Base-by-base conservation (phyloP, 805 yeast species). In the Myxozyma kluyveri region DNA sequence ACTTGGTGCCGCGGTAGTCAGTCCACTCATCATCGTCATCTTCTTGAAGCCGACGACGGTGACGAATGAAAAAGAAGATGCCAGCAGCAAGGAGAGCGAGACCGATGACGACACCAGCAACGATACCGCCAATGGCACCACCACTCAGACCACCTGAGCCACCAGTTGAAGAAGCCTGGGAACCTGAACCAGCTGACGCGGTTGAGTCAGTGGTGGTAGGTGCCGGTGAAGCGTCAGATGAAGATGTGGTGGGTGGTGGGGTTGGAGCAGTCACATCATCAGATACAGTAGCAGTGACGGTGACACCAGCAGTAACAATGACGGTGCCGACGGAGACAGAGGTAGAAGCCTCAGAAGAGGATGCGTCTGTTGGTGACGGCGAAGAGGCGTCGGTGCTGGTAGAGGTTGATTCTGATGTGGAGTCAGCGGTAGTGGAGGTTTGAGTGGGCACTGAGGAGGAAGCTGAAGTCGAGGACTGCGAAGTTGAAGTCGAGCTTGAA, bases 41-140 rank as follows among this genome's bases (percentile, higher is more conserved):
- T 48, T 74, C 75, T 29, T 70, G 74, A 35, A 68, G 69, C 47
- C 63, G 62, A 49, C 75, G 71, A 27, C 75, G 73, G 49, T 75
- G 69, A 62, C 74, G 68, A 55, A 74, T 61, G 29, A 78, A 59
- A 61, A 79, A 69, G 42, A 77, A 63, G 4, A 76, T 64, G 7
- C 77, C 58, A 4, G 70, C 69, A 0, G 72, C 76, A 1, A 76
- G 33, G 1, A 69, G 66, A 2, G 71, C 71, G 0, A 74, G 63
- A 52, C 82, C 84, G 19, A 65, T 70, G 9, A 79, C 68, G 4
- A 71, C 73, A 24, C 84, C 84, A 36, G 78, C 70, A n/a, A 78
- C 84, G 24, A 80, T 76, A 42, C 84, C 84, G 7, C 82, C 84
- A 49, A 80, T 79, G 19, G 82, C 82, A 17, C 84, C 84, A 23